Base-by-base conservation (phyloP, 148 eudicot species). In the Pouteria glomerata region DNA sequence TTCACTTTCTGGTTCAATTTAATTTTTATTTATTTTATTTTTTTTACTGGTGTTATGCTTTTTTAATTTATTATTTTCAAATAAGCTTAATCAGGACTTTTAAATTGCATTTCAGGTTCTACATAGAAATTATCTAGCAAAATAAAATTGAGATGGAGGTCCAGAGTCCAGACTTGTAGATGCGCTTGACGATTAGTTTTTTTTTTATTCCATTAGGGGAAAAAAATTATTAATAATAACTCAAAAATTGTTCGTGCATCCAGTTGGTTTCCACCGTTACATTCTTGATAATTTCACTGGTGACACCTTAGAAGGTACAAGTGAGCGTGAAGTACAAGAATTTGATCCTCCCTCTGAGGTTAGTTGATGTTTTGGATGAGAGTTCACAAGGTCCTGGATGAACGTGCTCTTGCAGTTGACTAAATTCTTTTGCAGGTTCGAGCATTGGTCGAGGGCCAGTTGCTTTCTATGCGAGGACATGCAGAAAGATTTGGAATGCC, bases 401-500 rank as follows among this genome's bases (percentile, higher is more conserved):
- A 33, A 1, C 13, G 31, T 66, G 27, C n/a, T 16, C 31, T 59
- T 23, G 58, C 12, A n/a, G 21, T 18, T 31, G 6, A 57, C 19
- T 33, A 48, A 70, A 55, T 37, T 59, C 18, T 30, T 10, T 59
- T 83, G 51, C 84, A 94, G 98, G 91, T 91, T 39, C 79, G 97
- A 75, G 97, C 93, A 44, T 33, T 89, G 27, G 72, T 94, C 35
- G 97, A 94, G 81, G 97, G 98, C 30, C 97, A 94, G 66, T 67
- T 94, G 57, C 86, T 94, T 31, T 91, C 96, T 15, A 86, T 84
- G 84, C 74, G 97, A 83, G 97, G 88, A 66, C 98, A 91, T 66
- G 84, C 90, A 57, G 96, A 89, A 75, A 86, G 93, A 78, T 87
- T 85, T 39, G 98, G 98, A 31, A 91, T 94, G 97, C 97, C 97